Evolutionary conservation across 2,329 filamentous ascomycete species (phyloP), one percentile per base, ranked within the genome.

Genomic region (Trichoderma endophyticum): DNA sequence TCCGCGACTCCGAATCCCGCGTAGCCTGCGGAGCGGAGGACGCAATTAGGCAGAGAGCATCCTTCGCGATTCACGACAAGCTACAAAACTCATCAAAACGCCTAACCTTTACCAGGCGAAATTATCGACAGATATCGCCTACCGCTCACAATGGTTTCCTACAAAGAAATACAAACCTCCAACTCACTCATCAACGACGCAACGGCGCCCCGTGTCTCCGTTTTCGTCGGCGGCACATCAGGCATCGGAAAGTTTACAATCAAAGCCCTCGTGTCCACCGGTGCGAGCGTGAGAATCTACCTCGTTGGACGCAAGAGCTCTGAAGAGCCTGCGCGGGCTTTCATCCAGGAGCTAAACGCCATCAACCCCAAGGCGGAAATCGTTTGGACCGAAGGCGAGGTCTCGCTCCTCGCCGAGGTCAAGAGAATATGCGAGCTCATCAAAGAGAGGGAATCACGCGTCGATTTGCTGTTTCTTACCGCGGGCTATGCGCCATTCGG

Each of bases 111-210:
- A n/a, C n/a, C 15, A 14, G 6, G n/a, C 5, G n/a, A 12, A 3
- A 8, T 2, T 2, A 26, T 26, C 21, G 2, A 0, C 12, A 12
- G 9, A 62, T 0, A 21, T 32, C 12, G 0, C 14, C 11, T 0
- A 61, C 6, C n/a, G 6, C 7, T 24, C 9, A 63, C 24, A 26
- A 63, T 63, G 60, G 60, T 63, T n/a, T 43, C 34, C 3, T 63
- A 43, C 24, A 43, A 43, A 21, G 60, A 63, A n/a, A 12, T 63
- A 18, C 60, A 63, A 63, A 36, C 60, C 36, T 63, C 60, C 24
- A 63, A 63, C 60, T 6, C 60, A 6, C 60, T 63, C 60, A 63
- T 63, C 60, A 63, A 63, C 60, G 60, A 63, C 15, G 60, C 60
- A 30, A 63, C 60, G 14, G 60, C 60, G 7, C 60, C 60, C 21